Base-by-base conservation (phyloP, 2,329 filamentous ascomycete genomes). In the Alternaria brassicae region DNA sequence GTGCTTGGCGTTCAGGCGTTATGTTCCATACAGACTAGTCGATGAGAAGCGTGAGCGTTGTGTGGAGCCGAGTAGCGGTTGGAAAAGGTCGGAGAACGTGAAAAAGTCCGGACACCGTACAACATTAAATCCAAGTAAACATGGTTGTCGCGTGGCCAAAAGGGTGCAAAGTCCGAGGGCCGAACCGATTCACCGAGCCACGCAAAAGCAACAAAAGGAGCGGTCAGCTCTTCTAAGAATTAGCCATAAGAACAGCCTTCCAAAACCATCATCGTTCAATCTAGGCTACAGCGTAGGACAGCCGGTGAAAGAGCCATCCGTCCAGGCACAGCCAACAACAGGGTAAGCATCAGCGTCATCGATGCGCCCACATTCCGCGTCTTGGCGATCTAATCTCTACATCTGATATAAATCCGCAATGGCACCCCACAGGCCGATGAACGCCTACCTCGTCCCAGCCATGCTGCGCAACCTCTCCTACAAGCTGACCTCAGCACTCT, bases 351-450 rank as follows among this genome's bases (percentile, higher is more conserved):
- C 40, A 47, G 57, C 51, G 66, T 66, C 62, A 65, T 61, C 27
- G 25, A 1, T 58, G 61, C 67, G 67, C 68, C 62, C 60, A 68
- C 64, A 70, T 75, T 69, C 71, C 71, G 71, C 63, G 53, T 30
- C 66, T 77, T 74, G 71, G 72, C 73, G 63, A 74, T 76, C 72
- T 77, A 69, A 74, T 75, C 74, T 66, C 71, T 69, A 72, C 64
- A 74, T 75, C 74, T 68, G 69, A 74, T 74, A 66, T 66, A 63
- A 65, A 70, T 65, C 39, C 44, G 9, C 19, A 23, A 74, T 74
- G 72, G 45, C 59, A 32, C 60, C 61, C 17, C 53, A 61, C 56
- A 70, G 69, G 58, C 68, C 73, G 28, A 58, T 71, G 8, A 72
- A 72, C 56, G 70, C 71, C n/a, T 77, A 77, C 63, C 72, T 66